A percentile compares a stretch with the other conserved stretches of the same genome.
Conservation (phyloP, 441 rosid genomes). For the Croton laevigatus region DNA sequence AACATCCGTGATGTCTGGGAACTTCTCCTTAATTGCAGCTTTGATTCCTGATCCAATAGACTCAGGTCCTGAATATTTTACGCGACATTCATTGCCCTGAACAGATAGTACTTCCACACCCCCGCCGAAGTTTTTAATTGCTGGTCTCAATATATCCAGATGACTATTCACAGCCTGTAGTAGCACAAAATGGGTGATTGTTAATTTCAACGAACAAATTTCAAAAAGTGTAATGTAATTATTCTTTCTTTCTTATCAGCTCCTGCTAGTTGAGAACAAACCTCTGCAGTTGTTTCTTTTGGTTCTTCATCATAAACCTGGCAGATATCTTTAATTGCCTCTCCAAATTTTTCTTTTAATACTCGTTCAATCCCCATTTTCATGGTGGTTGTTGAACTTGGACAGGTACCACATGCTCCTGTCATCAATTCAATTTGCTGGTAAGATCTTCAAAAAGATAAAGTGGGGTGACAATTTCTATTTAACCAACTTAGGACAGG, state of each 20-base stretch:
- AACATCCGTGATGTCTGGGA: constrained; percentile 64
- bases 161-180: constrained; percentile 80
- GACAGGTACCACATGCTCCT: constrained; percentile 96
- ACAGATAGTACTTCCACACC: constrained; percentile 75
- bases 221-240: neutral
- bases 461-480: neutral
- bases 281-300: constrained; percentile 66
- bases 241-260: neutral
- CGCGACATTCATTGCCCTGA: constrained; percentile 60
- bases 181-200: constrained; percentile 6
- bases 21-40: constrained; percentile 94
- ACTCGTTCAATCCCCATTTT: constrained; percentile 94
- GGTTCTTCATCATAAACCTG: constrained; percentile 71
- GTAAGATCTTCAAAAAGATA: neutral
- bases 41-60: constrained; percentile 85
- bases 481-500: neutral
- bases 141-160: constrained; percentile 85
- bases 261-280: constrained; percentile 19
- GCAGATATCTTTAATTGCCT: constrained; percentile 71
- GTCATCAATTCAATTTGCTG: constrained; percentile 18
- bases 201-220: constrained; percentile 15
- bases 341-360: constrained; percentile 87
- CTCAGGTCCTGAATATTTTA: constrained; percentile 72
- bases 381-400: constrained; percentile 82
- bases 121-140: constrained; percentile 84